A percentile compares a stretch with the other conserved stretches of the same genome.
Conservation (phyloP, 1,139 yeast species). For the Geotrichum australiense region DNA sequence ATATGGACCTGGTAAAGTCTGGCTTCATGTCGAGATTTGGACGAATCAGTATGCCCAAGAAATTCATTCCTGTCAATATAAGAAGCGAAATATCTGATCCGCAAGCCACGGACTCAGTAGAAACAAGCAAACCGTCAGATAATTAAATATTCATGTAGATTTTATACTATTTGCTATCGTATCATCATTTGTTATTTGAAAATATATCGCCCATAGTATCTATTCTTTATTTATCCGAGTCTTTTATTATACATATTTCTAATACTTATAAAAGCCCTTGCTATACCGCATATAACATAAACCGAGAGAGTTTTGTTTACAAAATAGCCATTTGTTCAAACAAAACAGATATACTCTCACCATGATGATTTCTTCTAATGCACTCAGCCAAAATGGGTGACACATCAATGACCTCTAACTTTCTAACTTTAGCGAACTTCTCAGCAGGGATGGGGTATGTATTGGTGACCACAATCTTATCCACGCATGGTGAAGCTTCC, state of each 20-base stretch:
- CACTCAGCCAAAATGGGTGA: constrained; percentile 96
- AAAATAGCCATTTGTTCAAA: constrained; percentile 52
- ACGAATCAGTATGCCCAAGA: constrained; percentile 81
- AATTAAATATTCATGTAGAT: no score
- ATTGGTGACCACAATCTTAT: constrained; percentile 86
- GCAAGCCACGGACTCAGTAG: no score
- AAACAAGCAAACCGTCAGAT: no score
- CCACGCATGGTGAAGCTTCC: constrained; percentile 73
- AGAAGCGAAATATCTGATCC: no score
- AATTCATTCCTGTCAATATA: constrained; percentile 35
- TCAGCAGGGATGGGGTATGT: constrained; percentile 80
- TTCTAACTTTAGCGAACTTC: constrained; percentile 48
- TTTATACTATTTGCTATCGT: no score
- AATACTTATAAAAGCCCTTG: no score
- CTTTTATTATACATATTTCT: no score
- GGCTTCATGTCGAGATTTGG: constrained; percentile 75
- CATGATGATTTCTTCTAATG: constrained; percentile 96
- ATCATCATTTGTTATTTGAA: no score
- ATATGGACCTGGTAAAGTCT: constrained; percentile 81
- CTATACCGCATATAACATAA: no score
- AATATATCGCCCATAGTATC: no score
- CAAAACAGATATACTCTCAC: constrained; percentile 87
- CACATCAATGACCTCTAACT: constrained; percentile 83
- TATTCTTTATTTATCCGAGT: no score
- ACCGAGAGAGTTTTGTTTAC: not conserved